Conservation (phyloP, 495 filamentous ascomycete species). For the Penicillium pancosmium region DNA sequence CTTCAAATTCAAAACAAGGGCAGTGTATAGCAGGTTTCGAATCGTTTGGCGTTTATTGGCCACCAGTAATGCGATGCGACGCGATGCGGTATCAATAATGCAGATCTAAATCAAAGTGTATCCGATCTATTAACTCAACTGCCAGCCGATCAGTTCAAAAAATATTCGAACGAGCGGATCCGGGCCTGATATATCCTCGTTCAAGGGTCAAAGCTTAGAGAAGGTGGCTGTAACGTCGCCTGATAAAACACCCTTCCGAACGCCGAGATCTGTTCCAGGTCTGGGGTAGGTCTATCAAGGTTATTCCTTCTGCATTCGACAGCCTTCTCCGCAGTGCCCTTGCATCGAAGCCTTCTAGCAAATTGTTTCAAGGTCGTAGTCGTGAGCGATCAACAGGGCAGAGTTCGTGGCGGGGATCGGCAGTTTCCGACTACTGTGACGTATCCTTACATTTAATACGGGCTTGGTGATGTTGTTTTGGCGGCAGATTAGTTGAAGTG, state of each 20-base stretch:
- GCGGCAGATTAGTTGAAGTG: not conserved
- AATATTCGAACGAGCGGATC: not conserved
- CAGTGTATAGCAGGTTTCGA: too few relatives aligned
- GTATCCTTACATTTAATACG: slow-evolving; percentile 4
- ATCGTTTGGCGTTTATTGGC: too few relatives aligned
- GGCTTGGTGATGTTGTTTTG: not conserved
- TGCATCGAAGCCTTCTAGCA: not conserved
- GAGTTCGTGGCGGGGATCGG: slow-evolving; percentile 28
- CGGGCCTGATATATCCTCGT: slow-evolving; percentile 2
- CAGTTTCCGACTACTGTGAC: slow-evolving; percentile 26
- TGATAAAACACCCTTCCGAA: not conserved
- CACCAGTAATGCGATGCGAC: not conserved
- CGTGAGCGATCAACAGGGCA: slow-evolving; percentile 21
- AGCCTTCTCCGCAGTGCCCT: slow-evolving; percentile 3
- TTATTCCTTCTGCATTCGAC: slow-evolving; percentile 19
- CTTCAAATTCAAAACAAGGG: not conserved
- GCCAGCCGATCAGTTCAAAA: not conserved
- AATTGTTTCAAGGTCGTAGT: slow-evolving; percentile 72
- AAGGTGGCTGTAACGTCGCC: slow-evolving; percentile 1
- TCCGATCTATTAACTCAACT: not conserved
- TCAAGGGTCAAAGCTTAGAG: not conserved
- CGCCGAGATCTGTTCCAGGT: slow-evolving; percentile 3
- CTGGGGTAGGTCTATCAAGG: slow-evolving; percentile 6
- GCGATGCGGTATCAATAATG: not conserved
- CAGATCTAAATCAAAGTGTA: not conserved